phyloP scores from a whole-genome alignment of 306 rosid genomes.

The Senna tora region DNA sequence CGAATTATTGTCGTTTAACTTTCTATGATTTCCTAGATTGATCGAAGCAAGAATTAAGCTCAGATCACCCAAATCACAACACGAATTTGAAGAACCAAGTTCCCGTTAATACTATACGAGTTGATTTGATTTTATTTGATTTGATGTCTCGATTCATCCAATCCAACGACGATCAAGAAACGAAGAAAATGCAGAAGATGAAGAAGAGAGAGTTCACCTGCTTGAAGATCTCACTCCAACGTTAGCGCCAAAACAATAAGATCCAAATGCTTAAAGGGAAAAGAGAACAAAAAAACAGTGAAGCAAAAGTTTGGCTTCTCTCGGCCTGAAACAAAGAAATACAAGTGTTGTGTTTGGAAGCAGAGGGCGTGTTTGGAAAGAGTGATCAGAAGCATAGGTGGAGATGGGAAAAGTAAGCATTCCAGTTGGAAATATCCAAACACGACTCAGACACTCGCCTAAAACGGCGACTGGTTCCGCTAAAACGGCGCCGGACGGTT shows the following conservation, averaged over 20 bases:
- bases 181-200: slow-evolving; percentile 5
- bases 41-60: not conserved
- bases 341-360: not conserved
- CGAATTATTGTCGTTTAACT: not conserved
- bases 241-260: too few species aligned
- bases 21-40: not conserved
- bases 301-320: not conserved
- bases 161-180: not conserved
- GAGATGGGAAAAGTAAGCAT: not conserved
- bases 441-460: not conserved
- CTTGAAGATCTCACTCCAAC: not conserved
- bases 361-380: slow-evolving; percentile 33
- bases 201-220: slow-evolving; percentile 21
- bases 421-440: slow-evolving; percentile 23
- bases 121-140: too few species aligned
- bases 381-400: not conserved
- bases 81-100: not conserved
- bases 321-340: not conserved
- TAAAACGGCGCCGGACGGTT: slow-evolving; percentile 28
- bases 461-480: slow-evolving; percentile 28
- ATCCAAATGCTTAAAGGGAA: not conserved
- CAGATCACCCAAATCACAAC: not conserved
- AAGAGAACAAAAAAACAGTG: not conserved
- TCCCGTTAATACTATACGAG: slow-evolving; percentile 25
- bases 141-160: not conserved